Base-by-base conservation (phyloP, 2,329 filamentous ascomycete species). In the Penicillium janthinellum region DNA sequence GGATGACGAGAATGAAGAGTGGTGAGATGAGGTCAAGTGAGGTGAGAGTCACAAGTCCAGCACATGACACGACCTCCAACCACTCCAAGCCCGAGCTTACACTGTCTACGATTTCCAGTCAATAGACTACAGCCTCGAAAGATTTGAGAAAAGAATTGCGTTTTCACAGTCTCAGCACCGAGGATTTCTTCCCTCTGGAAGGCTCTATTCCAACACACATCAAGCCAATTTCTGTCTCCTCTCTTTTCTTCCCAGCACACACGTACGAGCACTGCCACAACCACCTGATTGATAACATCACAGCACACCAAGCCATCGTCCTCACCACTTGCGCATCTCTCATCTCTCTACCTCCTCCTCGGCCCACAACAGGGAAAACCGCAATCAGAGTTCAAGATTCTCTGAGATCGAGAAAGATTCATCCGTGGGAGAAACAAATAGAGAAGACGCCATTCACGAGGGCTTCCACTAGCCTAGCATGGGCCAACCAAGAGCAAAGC, bases 401-500 rank as follows among this genome's bases (percentile, higher is more conserved):
- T 63, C 66, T 70, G 65, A 61, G 65, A 71, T 68, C 67, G 62
- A 71, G 67, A 73, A 67, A 74, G 67, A 28, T 72, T 72, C 59
- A 74, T 68, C 68, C 67, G 64, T 67, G 66, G 70, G 70, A 73
- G 71, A 60, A 67, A 60, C 56, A 62, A 74, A 72, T 66, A 77
- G 72, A 61, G 57, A 72, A 69, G 74, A 77, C 76, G 76, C 75
- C 76, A 73, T 73, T 76, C 74, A 70, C 77, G 71, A 77, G 71
- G 73, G 22, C 37, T 44, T 54, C 28, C 20, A 35, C 49, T n/a
- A 11, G 12, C 3, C 31, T 39, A 48, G 34, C 45, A 34, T 20
- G 15, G 28, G 10, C 10, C 28, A 48, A 35, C 15, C 3, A 12
- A 12, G 38, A 25, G 17, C 11, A 17, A 39, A 20, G 28, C n/a